Conservation (phyloP, 495 filamentous ascomycete genomes). For the Aspergillus taichungensis region DNA sequence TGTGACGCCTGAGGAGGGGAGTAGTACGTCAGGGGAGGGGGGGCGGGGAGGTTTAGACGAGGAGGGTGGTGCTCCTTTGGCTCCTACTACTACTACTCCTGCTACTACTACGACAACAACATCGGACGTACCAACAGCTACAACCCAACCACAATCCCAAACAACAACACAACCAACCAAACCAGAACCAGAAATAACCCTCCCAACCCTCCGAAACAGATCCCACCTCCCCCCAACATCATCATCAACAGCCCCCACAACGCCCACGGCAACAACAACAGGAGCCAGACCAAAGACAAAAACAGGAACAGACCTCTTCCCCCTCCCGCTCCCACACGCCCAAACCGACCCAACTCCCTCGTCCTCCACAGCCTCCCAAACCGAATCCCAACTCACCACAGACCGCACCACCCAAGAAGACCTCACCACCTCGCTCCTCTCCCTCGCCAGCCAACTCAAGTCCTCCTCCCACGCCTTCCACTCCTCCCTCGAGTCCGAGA, state of each 20-base stretch:
- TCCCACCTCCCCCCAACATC: constrained; percentile 7
- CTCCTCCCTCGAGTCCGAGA: constrained; percentile 60
- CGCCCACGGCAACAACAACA: constrained; percentile 12
- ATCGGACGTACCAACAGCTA: constrained; percentile 3
- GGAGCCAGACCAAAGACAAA: constrained; percentile 14
- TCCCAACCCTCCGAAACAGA: constrained; percentile 27
- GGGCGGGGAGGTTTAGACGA: background rate
- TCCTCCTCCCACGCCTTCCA: constrained; percentile 61
- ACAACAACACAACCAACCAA: constrained; percentile 4
- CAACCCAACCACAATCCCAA: constrained; percentile 5
- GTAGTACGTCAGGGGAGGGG: constrained; percentile 4
- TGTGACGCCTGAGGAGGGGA: constrained; percentile 21
- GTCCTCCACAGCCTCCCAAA: constrained; percentile 16
- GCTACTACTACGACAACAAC: constrained; percentile 12
- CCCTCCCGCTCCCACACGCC: constrained; percentile 8
- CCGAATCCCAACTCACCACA: constrained; percentile 48
- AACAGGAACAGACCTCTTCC: constrained; percentile 16
- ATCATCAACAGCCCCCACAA: constrained; percentile 1
- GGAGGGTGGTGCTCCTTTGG: background rate
- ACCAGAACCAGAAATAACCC: constrained; percentile 3
- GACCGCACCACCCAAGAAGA: constrained; percentile 74
- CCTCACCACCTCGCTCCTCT: constrained; percentile 71
- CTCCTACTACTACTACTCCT: constrained; percentile 6
- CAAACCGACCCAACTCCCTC: constrained; percentile 7
- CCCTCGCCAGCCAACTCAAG: constrained; percentile 72